Evolutionary conservation across 2,329 filamentous ascomycete genomes (phyloP), one percentile per base, ranked within the genome.

Genomic region (Pseudogymnoascus sp.): DNA sequence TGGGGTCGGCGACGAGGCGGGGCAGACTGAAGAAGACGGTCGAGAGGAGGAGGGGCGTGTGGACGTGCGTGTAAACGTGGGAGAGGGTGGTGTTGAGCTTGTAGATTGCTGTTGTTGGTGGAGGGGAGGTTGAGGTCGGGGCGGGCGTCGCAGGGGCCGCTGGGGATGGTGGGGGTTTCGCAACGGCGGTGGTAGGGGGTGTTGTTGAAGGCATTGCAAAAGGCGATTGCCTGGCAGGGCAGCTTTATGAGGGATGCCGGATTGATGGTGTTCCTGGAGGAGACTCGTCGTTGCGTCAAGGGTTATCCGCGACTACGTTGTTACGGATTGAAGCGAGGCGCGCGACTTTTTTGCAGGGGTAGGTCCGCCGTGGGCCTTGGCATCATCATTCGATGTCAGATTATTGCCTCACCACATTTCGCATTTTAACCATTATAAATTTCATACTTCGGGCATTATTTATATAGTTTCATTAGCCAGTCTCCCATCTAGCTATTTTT

Each of bases 1-100:
- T 82, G 0, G 92, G 90, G 68, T 93, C 84, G 14, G 81, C 79
- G 28, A 96, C 89, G 25, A 96, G 80, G 16, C 81, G 77, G 37
- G 78, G 74, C 75, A 96, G 93, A 41, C 83, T 83, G 67, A 84
- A 72, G 54, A 82, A 80, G 72, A 89, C 87, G 37, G 89, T 76
- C 8, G 81, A 82, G 31, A 90, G 80, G 31, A 96, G 80, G 10
- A 92, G 76, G 25, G 82, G 75, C 0, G 90, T 88, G 69, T 96
- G 90, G 19, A 85, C 75, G 71, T 90, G 81, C 11, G 87, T 84
- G 72, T 89, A 83, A 21, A 82, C 73, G 61, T 76, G 79, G 2
- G 84, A 81, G 19, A 78, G 67, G 39, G 60, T 7, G 14, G 34
- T 39, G 39, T 39, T 43, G 19, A n/a, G 28, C 25, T 61, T 63